Base-by-base conservation (phyloP, 139 green algal genomes). In the Bryopsis sp. region DNA sequence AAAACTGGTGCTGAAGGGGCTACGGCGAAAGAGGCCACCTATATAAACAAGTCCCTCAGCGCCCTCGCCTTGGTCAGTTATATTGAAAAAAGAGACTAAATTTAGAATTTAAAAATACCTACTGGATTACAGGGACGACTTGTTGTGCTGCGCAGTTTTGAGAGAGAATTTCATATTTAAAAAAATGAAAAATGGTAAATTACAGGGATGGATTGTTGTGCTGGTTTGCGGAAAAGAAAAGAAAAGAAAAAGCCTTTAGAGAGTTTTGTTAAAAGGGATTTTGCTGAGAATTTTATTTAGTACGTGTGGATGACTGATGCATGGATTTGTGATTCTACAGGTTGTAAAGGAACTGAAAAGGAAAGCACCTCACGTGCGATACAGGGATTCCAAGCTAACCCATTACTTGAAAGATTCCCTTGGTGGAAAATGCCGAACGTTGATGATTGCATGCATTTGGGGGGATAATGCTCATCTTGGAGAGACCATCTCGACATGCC, bases 1-100 rank as follows among this genome's bases (percentile, higher is more conserved):
- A 69, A 69, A n/a, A 69, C 62, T 24, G 37, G 37, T 24, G 65
- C 57, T 43, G 39, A 50, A 19, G 76, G 76, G 11, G 22, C 26
- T 15, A 43, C 76, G 7, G 50, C 60, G n/a, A 74, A 68, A 33
- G 76, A 82, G 68, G 76, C 76, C 38, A 48, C 62, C 36, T 79
- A 74, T 73, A 82, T 82, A 57, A 82, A 82, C 67, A 68, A 69
- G 35, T 74, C 60, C 4, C 73, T 82, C 3, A 68, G 58, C 39
- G 73, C 71, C 39, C 67, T 82, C 32, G 72, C 58, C 6, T 35
- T 39, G 31, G 58, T 61, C 5, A 22, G 8, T 22, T 31, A 33
- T 31, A 22, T 26, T 34, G 48, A n/a, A n/a, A n/a, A n/a, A n/a
- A n/a, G n/a, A n/a, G n/a, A n/a, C n/a, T n/a, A n/a, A n/a, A n/a